Evolutionary conservation across 305 asterid species (phyloP).

Genomic region (Fraxinus sp.): DNA sequence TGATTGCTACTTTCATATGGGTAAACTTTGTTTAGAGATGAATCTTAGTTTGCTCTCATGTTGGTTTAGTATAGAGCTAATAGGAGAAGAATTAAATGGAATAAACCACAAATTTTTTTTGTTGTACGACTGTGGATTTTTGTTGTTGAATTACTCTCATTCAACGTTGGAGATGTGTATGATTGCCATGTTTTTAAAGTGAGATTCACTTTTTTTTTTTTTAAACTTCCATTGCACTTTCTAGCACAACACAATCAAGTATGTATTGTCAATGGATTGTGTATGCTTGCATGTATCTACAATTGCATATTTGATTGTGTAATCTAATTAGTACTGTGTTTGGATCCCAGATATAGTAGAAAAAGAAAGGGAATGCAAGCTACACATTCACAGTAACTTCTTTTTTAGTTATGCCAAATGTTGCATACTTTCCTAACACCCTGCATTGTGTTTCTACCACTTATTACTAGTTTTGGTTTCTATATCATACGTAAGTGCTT

Average conservation of each 20-base stretch:
- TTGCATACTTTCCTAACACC: not conserved
- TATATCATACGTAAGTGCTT: not conserved
- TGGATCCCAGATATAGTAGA: not conserved
- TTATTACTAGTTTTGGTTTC: not conserved
- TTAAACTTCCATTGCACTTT: not conserved
- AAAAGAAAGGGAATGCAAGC: not conserved
- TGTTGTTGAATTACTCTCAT: not conserved
- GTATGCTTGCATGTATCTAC: not conserved
- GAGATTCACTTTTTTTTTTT: constrained; percentile 1
- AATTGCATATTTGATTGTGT: not conserved
- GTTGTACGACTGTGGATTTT: not conserved
- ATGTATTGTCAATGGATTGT: not conserved
- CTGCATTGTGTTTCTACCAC: not conserved
- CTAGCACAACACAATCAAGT: not conserved
- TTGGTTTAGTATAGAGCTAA: constrained; percentile 12
- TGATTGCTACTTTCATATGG: constrained; percentile 95
- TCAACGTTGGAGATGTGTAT: not conserved
- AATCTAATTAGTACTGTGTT: not conserved
- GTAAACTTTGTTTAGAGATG: constrained; percentile 39
- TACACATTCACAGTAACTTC: not conserved
- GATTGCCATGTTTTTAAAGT: constrained; percentile 2
- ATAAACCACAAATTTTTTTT: not conserved
- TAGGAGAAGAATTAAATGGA: not conserved
- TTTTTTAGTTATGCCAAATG: not conserved
- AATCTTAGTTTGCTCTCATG: constrained; percentile 8